These are phyloP conservation scores for Spergularia marina DNA, from an alignment of 148 eudicot species.

Conservation along the genomic window DNA sequence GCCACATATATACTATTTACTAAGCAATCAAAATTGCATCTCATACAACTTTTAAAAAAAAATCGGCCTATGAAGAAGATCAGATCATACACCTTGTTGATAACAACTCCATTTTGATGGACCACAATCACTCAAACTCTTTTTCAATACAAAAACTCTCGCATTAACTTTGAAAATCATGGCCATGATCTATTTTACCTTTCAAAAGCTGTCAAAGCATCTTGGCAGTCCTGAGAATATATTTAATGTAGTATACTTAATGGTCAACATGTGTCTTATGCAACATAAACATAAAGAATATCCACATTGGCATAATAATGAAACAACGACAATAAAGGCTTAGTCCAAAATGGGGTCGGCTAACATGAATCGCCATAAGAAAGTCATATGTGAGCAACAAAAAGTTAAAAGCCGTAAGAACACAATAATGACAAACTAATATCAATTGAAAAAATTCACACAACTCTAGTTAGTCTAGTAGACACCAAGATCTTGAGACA, in stretches of 20 bases:
- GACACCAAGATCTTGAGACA: neutral
- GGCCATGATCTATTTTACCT: neutral
- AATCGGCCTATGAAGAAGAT: neutral
- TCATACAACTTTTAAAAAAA: neutral
- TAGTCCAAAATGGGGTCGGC: too few species aligned
- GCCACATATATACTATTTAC: neutral
- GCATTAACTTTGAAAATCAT: neutral
- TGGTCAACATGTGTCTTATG: neutral
- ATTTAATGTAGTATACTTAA: neutral
- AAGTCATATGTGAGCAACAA: too few species aligned
- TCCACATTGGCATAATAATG: neutral
- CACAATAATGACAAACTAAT: neutral
- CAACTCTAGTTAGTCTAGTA: neutral
- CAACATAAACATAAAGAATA: too few species aligned
- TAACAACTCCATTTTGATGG: neutral
- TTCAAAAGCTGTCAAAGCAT: conserved; percentile 3
- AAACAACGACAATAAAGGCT: too few species aligned
- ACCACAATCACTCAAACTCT: neutral
- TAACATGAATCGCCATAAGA: too few species aligned
- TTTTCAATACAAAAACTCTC: conserved; percentile 9
- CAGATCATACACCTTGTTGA: neutral
- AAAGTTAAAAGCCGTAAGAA: too few species aligned
- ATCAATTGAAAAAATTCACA: neutral
- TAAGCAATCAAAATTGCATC: neutral
- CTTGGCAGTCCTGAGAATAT: neutral